phyloP scores from a whole-genome alignment of 805 yeast species.

The Gaillardinia entomophila region DNA sequence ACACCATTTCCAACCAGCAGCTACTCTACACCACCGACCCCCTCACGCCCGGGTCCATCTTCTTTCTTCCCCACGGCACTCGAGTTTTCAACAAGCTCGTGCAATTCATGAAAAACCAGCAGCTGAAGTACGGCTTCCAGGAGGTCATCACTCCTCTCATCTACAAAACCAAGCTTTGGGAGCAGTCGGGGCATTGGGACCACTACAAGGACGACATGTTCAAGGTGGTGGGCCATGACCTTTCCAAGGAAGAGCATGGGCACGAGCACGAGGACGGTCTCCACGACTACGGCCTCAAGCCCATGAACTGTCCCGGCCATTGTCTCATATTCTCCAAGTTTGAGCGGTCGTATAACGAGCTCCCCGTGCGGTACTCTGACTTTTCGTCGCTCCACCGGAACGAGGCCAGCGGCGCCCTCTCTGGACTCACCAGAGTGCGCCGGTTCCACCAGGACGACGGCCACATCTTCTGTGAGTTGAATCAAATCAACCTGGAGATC shows the following conservation, averaged over 20 bases:
- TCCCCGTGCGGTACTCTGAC: slow-evolving; percentile 83
- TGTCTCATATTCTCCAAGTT: slow-evolving; percentile 74
- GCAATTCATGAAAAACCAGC: slow-evolving; percentile 81
- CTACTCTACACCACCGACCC: slow-evolving; percentile 74
- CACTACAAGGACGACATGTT: slow-evolving; percentile 95
- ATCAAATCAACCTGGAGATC: slow-evolving; percentile 75
- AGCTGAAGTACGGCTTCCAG: slow-evolving; percentile 72
- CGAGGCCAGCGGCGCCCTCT: slow-evolving; percentile 89
- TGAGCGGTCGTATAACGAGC: slow-evolving; percentile 76
- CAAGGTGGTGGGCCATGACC: slow-evolving; percentile 61
- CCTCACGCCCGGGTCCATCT: slow-evolving; percentile 84
- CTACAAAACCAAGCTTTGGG: slow-evolving; percentile 79
- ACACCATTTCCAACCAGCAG: slow-evolving; percentile 57
- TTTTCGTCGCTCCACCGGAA: slow-evolving; percentile 91
- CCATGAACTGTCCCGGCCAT: slow-evolving; percentile 96
- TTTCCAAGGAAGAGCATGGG: slow-evolving; percentile 17
- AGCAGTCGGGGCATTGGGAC: slow-evolving; percentile 92
- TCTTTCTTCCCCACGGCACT: slow-evolving; percentile 91
- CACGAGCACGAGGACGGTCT: slow-evolving; percentile 8
- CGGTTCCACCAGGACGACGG: slow-evolving; percentile 98
- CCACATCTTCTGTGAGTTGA: slow-evolving; percentile 82
- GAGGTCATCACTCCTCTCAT: slow-evolving; percentile 93
- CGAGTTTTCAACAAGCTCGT: slow-evolving; percentile 75
- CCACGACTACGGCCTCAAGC: slow-evolving; percentile 73
- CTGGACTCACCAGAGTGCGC: slow-evolving; percentile 89